Percentiles rank a stretch among this genome's conserved stretches.
Evolutionary conservation across 2,329 filamentous ascomycete genomes (phyloP).

Genomic region (Fusarium sp.): DNA sequence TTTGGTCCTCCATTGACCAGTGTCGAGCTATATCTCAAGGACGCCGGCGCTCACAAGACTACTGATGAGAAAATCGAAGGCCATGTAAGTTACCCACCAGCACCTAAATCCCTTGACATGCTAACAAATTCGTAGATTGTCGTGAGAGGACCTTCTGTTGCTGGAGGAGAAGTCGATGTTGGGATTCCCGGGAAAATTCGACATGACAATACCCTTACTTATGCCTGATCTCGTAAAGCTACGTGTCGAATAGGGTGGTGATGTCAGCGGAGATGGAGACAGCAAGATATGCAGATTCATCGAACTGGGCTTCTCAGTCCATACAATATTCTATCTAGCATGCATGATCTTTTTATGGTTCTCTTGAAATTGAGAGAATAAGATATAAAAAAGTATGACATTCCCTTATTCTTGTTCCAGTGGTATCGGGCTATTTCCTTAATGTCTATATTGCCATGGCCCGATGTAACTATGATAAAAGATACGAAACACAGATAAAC

Average conservation of each 20-base stretch:
- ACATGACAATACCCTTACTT: conserved; percentile 77
- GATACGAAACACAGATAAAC: too few relatives aligned
- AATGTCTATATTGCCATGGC: neutral
- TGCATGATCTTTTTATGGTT: neutral
- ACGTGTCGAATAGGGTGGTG: neutral
- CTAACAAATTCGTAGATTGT: conserved; percentile 63
- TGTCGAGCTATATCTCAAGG: conserved; percentile 79
- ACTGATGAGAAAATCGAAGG: conserved; percentile 70
- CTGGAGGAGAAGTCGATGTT: conserved; percentile 70
- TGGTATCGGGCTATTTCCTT: neutral
- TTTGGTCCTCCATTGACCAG: conserved; percentile 85
- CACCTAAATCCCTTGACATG: neutral
- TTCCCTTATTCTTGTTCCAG: neutral
- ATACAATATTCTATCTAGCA: neutral
- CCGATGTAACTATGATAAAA: neutral
- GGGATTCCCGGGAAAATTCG: conserved; percentile 72
- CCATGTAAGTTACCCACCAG: conserved; percentile 61
- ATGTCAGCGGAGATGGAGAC: neutral
- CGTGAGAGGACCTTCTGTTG: conserved; percentile 77
- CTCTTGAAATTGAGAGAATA: too few relatives aligned
- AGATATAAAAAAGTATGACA: neutral
- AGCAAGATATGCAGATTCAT: neutral
- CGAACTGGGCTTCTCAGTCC: neutral
- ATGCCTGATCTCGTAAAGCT: conserved; percentile 48
- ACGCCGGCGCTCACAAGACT: conserved; percentile 68